phyloP scores from a whole-genome alignment of 2,329 filamentous ascomycete species.

The Geoglossum cookeanum region DNA sequence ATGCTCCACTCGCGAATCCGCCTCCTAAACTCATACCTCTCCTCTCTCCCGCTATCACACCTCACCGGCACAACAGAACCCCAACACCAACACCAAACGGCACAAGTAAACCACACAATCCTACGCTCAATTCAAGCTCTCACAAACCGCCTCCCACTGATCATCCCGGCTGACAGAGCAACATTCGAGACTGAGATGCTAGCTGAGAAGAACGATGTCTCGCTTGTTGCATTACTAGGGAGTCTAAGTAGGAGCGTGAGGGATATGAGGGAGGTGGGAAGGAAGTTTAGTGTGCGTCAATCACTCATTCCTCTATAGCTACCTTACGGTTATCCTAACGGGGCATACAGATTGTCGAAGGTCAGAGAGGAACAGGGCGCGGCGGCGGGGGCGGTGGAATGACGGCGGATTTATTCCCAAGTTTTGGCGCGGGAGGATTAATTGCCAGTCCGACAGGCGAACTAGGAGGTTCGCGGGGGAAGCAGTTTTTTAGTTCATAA shows the following conservation, averaged over 20 bases:
- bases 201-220: conserved; percentile 68
- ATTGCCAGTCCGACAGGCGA: neutral
- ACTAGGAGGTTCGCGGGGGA: neutral
- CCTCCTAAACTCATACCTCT: conserved; percentile 58
- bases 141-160: conserved; percentile 61
- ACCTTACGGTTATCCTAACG: neutral
- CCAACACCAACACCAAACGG: conserved; percentile 11
- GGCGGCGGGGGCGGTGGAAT: neutral
- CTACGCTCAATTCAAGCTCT: conserved; percentile 79
- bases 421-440: neutral
- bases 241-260: conserved; percentile 54
- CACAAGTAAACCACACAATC: conserved; percentile 40
- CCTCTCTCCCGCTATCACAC: conserved; percentile 47
- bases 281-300: conserved; percentile 36
- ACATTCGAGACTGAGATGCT: conserved; percentile 52
- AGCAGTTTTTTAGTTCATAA: neutral
- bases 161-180: conserved; percentile 49
- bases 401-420: neutral
- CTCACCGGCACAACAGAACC: conserved; percentile 26
- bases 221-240: conserved; percentile 57
- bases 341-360: neutral
- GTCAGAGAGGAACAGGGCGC: neutral
- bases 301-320: neutral
- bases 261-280: conserved; percentile 52
- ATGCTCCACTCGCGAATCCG: conserved; percentile 68